Conservation (phyloP, 495 filamentous ascomycete species). For the Clohesyomyces aquaticus region DNA sequence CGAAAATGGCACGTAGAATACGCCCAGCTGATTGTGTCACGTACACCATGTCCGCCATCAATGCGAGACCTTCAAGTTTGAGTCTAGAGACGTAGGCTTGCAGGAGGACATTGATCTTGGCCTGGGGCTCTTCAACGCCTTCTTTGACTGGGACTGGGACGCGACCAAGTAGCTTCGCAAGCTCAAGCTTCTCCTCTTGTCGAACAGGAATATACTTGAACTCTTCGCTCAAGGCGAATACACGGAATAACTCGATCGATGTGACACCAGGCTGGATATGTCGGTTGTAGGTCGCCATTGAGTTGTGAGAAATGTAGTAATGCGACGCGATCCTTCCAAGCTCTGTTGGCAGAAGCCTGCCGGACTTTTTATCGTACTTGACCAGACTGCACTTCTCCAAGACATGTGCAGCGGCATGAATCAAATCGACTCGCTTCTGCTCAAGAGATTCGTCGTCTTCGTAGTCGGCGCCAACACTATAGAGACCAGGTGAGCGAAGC, state of each 20-base stretch:
- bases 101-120: conserved; percentile 98
- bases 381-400: conserved; percentile 85
- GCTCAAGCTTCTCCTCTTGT: conserved; percentile 95
- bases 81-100: conserved; percentile 97
- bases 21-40: conserved; percentile 97
- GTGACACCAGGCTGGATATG: conserved; percentile 92
- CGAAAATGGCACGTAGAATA: conserved; percentile 93
- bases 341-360: conserved; percentile 87
- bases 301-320: conserved; percentile 96
- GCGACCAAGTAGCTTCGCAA: conserved; percentile 84
- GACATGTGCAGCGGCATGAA: conserved; percentile 89
- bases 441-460: conserved; percentile 89
- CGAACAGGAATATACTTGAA: conserved; percentile 99
- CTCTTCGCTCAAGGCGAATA: conserved; percentile 97
- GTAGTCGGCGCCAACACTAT: conserved; percentile 94
- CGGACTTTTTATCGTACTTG: conserved; percentile 94
- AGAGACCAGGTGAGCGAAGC: conserved; percentile 92
- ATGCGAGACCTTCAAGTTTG: conserved; percentile 86
- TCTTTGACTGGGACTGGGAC: conserved; percentile 98
- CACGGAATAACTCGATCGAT: conserved; percentile 91
- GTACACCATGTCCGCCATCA: conserved; percentile 99
- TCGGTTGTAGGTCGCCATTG: conserved; percentile 95
- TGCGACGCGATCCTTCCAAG: conserved; percentile 94
- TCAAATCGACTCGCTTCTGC: conserved; percentile 93
- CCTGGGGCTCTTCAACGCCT: conserved; percentile 92